Evolutionary conservation across 768 basidiomycete species (phyloP).

Genomic region (Tylopilus plumbeoviolaceoides): DNA sequence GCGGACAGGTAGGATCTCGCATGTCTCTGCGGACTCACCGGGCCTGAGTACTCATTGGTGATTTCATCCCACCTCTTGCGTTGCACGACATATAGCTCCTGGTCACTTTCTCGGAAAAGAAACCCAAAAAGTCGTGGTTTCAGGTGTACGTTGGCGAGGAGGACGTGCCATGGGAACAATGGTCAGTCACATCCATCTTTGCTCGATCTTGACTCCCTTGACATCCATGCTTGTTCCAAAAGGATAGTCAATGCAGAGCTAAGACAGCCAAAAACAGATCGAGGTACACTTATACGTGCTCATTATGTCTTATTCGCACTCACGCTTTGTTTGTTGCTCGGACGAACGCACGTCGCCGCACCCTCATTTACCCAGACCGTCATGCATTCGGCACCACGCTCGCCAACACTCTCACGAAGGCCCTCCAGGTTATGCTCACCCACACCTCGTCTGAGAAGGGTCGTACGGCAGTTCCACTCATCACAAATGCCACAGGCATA

Average conservation of each 20-base stretch:
- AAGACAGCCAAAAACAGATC: conserved; percentile 63
- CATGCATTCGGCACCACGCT: conserved; percentile 56
- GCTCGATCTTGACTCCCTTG: neutral
- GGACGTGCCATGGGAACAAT: conserved; percentile 85
- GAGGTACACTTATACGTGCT: conserved; percentile 37
- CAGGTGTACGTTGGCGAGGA: conserved; percentile 59
- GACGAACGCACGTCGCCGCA: neutral
- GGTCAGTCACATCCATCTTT: conserved; percentile 40
- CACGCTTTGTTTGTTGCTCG: neutral
- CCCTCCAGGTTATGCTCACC: conserved; percentile 65
- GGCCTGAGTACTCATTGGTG: conserved; percentile 18
- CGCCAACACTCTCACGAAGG: conserved; percentile 56
- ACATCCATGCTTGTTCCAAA: neutral
- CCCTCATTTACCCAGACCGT: conserved; percentile 32
- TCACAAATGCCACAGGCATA: conserved; percentile 70
- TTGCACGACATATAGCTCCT: conserved; percentile 39
- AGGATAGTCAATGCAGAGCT: conserved; percentile 83
- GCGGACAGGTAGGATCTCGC: conserved; percentile 53
- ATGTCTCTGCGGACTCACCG: neutral
- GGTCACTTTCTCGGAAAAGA: conserved; percentile 74
- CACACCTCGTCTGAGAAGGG: conserved; percentile 80
- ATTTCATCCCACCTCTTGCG: neutral
- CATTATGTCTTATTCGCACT: neutral
- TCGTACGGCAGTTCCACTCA: conserved; percentile 69
- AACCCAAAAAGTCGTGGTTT: conserved; percentile 77